Evolutionary conservation across 495 filamentous ascomycete genomes (phyloP).

Genomic region (Penicillium parvum): DNA sequence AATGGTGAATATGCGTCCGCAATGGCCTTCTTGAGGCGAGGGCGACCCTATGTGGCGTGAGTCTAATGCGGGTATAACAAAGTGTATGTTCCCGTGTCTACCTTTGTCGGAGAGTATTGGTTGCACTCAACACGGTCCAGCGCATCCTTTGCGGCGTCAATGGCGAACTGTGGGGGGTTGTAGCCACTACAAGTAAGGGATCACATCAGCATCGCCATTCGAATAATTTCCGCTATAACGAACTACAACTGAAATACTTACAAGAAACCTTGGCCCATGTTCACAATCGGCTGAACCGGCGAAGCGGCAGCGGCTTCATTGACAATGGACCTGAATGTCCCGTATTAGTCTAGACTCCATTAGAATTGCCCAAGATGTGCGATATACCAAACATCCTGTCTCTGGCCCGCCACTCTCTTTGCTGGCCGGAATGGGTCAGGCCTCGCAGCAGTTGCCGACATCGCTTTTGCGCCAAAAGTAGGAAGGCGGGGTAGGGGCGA

Average conservation of each 20-base stretch:
- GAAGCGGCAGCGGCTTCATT: slow-evolving; percentile 87
- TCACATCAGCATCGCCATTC: background rate
- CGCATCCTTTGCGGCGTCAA: slow-evolving; percentile 84
- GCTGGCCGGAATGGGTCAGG: slow-evolving; percentile 64
- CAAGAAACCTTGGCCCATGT: slow-evolving; percentile 97
- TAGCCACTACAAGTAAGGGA: slow-evolving; percentile 60
- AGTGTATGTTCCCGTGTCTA: slow-evolving; percentile 18
- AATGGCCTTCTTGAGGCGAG: slow-evolving; percentile 84
- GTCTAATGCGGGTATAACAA: background rate
- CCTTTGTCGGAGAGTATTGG: slow-evolving; percentile 93
- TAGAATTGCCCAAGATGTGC: background rate
- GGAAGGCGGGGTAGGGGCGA: slow-evolving; percentile 22
- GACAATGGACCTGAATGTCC: slow-evolving; percentile 70
- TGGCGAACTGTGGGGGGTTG: slow-evolving; percentile 88
- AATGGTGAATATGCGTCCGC: slow-evolving; percentile 83
- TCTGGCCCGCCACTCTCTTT: slow-evolving; percentile 68
- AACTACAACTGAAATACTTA: slow-evolving; percentile 33
- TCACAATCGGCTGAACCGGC: slow-evolving; percentile 85
- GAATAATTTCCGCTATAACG: no score
- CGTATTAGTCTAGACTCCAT: background rate
- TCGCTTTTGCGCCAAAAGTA: slow-evolving; percentile 28
- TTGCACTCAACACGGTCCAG: slow-evolving; percentile 95
- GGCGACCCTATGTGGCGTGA: slow-evolving; percentile 57
- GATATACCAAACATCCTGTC: slow-evolving; percentile 88
- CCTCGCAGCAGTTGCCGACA: slow-evolving; percentile 42